Conservation (phyloP, 1,139 yeast species). For the Hyphopichia khmerensis region DNA sequence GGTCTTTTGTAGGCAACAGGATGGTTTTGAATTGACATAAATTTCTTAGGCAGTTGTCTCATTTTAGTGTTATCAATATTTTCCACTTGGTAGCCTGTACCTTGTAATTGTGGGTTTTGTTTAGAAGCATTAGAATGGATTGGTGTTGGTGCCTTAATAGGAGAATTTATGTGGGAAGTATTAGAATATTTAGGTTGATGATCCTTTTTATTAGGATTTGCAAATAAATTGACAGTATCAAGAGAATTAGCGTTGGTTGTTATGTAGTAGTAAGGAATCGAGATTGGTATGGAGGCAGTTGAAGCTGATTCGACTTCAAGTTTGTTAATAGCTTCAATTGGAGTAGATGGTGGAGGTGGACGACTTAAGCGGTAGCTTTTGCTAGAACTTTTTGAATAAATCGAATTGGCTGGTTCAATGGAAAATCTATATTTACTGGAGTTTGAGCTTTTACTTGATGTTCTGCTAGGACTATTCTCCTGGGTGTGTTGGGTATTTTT, state of each 20-base stretch:
- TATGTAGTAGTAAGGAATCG: constrained; percentile 34
- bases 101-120: not conserved
- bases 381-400: not conserved
- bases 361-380: not conserved
- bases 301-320: constrained; percentile 35
- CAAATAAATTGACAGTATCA: constrained; percentile 32
- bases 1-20: constrained; percentile 23
- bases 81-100: not conserved
- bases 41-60: constrained; percentile 41
- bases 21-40: constrained; percentile 38
- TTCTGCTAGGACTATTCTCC: not conserved
- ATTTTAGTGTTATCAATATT: constrained; percentile 6
- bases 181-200: constrained; percentile 20
- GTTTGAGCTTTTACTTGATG: not conserved
- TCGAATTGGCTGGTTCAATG: constrained; percentile 1
- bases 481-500: not conserved
- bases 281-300: constrained; percentile 26
- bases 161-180: constrained; percentile 17
- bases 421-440: constrained; percentile 1
- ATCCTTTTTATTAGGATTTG: constrained; percentile 11
- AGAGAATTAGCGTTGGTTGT: constrained; percentile 26
- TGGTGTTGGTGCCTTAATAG: constrained; percentile 3
- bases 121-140: not conserved
- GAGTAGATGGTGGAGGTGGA: not conserved
- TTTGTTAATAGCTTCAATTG: constrained; percentile 15